Percentiles rank a stretch among this genome's conserved stretches.
phyloP scores from a whole-genome alignment of 2,329 filamentous ascomycete genomes.

The Blastomyces silverae region DNA sequence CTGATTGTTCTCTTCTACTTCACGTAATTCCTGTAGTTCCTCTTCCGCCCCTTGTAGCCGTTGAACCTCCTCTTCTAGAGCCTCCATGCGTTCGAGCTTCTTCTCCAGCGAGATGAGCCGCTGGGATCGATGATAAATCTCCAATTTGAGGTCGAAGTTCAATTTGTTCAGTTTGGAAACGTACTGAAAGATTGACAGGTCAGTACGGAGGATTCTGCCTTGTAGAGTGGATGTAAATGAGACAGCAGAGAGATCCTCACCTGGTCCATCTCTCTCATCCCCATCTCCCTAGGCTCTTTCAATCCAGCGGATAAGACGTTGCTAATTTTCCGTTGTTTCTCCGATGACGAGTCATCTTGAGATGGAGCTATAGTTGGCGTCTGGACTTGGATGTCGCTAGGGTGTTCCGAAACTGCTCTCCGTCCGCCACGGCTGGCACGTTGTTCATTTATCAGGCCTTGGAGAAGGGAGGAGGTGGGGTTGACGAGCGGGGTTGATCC shows the following conservation, averaged over 20 bases:
- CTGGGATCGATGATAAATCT: constrained; percentile 37
- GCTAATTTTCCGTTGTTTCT: constrained; percentile 32
- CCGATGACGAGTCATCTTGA: constrained; percentile 32
- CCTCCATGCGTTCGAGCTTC: constrained; percentile 35
- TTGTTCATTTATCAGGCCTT: constrained; percentile 39
- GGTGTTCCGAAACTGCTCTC: constrained; percentile 25
- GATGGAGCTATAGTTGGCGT: constrained; percentile 22
- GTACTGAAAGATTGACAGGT: constrained; percentile 27
- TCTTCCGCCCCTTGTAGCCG: constrained; percentile 29
- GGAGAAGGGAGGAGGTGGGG: constrained; percentile 36
- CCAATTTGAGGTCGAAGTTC: constrained; percentile 41
- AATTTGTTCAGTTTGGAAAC: constrained; percentile 41
- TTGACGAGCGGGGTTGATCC: constrained; percentile 33
- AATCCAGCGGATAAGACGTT: constrained; percentile 29
- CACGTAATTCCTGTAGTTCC: constrained; percentile 35
- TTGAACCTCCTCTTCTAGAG: constrained; percentile 33
- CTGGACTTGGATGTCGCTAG: constrained; percentile 25
- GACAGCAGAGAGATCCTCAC: constrained; percentile 24
- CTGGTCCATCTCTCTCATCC: constrained; percentile 39
- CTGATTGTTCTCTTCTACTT: constrained; percentile 33
- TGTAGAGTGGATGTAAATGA: background rate
- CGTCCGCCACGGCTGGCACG: constrained; percentile 33
- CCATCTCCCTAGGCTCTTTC: constrained; percentile 38
- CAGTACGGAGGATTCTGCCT: background rate
- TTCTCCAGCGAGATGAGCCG: constrained; percentile 34